Conservation (phyloP, 2,329 filamentous ascomycete species). For the Stemphylium beticola region DNA sequence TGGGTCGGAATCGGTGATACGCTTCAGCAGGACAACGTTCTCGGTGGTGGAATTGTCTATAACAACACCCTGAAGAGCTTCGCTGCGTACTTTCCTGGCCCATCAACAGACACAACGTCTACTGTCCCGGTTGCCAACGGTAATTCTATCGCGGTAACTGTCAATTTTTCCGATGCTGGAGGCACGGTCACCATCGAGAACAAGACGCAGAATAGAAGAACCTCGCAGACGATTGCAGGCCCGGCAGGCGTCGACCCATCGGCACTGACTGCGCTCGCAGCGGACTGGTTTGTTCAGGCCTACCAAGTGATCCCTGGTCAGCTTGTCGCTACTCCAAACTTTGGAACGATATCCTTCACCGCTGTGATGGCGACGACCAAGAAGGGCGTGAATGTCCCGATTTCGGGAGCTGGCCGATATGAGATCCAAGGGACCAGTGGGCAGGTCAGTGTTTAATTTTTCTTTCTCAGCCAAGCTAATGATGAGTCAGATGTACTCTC, state of each 20-base stretch:
- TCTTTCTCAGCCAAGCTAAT: background rate
- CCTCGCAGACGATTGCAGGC: constrained; percentile 22
- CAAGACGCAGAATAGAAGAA: constrained; percentile 29
- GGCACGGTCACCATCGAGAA: constrained; percentile 35
- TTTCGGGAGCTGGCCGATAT: constrained; percentile 27
- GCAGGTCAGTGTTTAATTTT: constrained; percentile 17
- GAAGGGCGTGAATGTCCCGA: constrained; percentile 22
- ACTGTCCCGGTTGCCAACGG: constrained; percentile 25
- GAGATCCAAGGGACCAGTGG: constrained; percentile 36
- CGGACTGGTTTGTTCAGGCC: constrained; percentile 35
- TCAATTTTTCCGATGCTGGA: constrained; percentile 16
- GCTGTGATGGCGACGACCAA: constrained; percentile 24
- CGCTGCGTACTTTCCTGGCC: constrained; percentile 28
- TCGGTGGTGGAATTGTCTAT: constrained; percentile 30
- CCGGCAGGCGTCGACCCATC: constrained; percentile 20
- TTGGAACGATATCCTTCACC: constrained; percentile 29
- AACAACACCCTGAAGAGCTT: constrained; percentile 28
- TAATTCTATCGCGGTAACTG: constrained; percentile 28
- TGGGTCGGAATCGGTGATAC: constrained; percentile 35
- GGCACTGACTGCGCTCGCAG: constrained; percentile 23
- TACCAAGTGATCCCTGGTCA: constrained; percentile 31
- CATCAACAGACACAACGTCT: constrained; percentile 24
- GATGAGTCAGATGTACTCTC: constrained; percentile 25
- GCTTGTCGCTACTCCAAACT: constrained; percentile 28
- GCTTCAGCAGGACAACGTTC: constrained; percentile 27